phyloP scores from a whole-genome alignment of 176 grass and related monocot species.

The Triticum aestivum region IWGSC_CS_RefSeq_v2.1 NC_057808.1:245931957-245932456 shows the following conservation, averaged over 20 bases:
- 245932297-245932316: conserved; percentile 9
- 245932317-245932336: not conserved
- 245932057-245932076: not conserved
- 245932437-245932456: not conserved
- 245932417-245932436: not conserved
- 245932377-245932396: not conserved
- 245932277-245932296: not conserved
- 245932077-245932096: not conserved
- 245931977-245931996: conserved; percentile 82
- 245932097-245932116: no score
- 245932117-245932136: not conserved
- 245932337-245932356: not conserved
- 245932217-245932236: not conserved
- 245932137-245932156: not conserved
- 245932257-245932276: not conserved
- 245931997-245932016: conserved; percentile 17
- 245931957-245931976: conserved; percentile 98
- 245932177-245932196: not conserved
- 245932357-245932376: not conserved
- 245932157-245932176: not conserved
- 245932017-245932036: not conserved
- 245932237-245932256: not conserved
- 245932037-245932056: not conserved
- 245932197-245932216: not conserved
- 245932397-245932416: not conserved